These are phyloP conservation scores for Breynia disticha DNA, from an alignment of 441 rosid genomes.

Conservation along the genomic window DNA sequence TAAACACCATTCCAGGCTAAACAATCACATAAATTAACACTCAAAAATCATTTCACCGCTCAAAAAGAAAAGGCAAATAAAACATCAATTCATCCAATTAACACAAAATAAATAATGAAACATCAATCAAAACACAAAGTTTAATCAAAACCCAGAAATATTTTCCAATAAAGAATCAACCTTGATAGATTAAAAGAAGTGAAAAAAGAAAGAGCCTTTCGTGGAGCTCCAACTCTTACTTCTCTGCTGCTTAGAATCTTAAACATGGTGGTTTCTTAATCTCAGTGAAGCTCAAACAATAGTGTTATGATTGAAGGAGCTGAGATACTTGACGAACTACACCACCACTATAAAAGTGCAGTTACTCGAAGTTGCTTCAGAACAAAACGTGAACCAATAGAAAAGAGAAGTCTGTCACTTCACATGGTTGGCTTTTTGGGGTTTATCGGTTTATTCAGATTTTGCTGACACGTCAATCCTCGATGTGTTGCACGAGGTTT, in stretches of 20 bases:
- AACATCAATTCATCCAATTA: too few species aligned
- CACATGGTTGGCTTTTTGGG: not conserved
- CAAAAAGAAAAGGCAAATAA: too few species aligned
- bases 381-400: not conserved
- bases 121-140: not conserved
- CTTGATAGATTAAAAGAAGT: slow-evolving; percentile 25
- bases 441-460: not conserved
- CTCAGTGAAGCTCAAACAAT: not conserved
- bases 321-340: not conserved
- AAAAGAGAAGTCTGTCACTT: not conserved
- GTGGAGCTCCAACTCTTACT: slow-evolving; percentile 25
- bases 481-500: not conserved
- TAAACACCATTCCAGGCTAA: not conserved
- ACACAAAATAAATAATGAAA: too few species aligned
- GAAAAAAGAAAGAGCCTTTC: slow-evolving; percentile 20
- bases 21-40: too few species aligned
- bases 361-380: not conserved
- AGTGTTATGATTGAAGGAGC: not conserved
- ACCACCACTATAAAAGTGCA: not conserved
- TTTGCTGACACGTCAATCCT: not conserved
- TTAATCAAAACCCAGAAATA: not conserved
- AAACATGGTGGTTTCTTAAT: slow-evolving; percentile 18
- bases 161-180: slow-evolving; percentile 12
- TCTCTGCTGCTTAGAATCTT: slow-evolving; percentile 22
- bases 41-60: too few species aligned